These are phyloP conservation scores for Colletotrichum graminicola DNA, from an alignment of 2,329 filamentous ascomycete species.

Conservation along the genomic window DNA sequence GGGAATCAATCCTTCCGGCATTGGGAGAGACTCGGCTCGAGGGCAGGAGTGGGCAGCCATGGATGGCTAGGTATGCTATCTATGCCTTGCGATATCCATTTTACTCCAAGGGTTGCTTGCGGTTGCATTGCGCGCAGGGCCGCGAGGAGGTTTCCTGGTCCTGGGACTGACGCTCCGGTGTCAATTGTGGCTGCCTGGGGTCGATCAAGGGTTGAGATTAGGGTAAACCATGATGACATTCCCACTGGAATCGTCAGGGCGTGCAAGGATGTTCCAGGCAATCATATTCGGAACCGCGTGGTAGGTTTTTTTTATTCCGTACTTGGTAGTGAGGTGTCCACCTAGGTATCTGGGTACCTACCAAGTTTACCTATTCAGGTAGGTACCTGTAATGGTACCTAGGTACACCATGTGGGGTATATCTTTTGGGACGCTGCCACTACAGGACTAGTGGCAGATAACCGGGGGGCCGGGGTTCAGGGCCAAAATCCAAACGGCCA, in stretches of 20 bases:
- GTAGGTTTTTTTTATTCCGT: background rate
- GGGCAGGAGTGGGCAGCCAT: background rate
- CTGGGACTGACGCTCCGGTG: conserved; percentile 6
- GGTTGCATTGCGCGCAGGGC: conserved; percentile 5
- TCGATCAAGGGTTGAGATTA: conserved; percentile 4
- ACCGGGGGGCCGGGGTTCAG: background rate
- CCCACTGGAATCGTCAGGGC: conserved; percentile 6
- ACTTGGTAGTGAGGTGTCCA: no score
- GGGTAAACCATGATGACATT: background rate
- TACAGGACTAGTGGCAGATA: conserved; percentile 3
- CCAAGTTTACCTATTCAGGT: no score
- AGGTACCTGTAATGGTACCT: no score
- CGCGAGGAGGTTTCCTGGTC: background rate
- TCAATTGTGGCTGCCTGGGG: conserved; percentile 26
- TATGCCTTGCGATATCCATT: background rate
- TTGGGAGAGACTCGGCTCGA: background rate
- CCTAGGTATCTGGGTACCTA: no score
- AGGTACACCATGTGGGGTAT: no score
- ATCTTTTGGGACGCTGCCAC: background rate
- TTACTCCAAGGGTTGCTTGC: conserved; percentile 8
- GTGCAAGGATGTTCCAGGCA: conserved; percentile 32
- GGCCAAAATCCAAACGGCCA: conserved; percentile 23
- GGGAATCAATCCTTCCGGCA: background rate
- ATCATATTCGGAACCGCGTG: conserved; percentile 3
- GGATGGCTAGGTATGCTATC: no score